A percentile compares a stretch with the other conserved stretches of the same genome.
These are phyloP conservation scores for Cercis canadensis DNA, from an alignment of 306 rosid species.

Conservation along the genomic window DNA sequence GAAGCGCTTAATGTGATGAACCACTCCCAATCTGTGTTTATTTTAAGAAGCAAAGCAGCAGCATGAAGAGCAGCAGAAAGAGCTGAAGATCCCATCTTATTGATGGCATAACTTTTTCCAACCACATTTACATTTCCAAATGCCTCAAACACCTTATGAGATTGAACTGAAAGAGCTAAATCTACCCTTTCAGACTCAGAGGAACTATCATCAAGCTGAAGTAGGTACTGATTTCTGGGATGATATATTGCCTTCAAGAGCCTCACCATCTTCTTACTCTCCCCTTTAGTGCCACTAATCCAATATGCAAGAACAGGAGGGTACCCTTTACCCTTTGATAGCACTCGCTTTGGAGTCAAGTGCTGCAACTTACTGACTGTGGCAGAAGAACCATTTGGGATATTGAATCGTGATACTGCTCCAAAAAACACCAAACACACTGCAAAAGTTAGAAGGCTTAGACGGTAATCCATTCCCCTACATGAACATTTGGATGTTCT, in stretches of 20 bases:
- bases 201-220: constrained; percentile 65
- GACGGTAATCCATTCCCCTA: constrained; percentile 46
- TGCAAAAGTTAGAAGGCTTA: constrained; percentile 48
- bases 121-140: constrained; percentile 70
- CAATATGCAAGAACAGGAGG: constrained; percentile 75
- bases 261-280: constrained; percentile 53
- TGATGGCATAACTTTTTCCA: constrained; percentile 63
- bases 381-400: constrained; percentile 36
- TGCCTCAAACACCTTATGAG: constrained; percentile 49
- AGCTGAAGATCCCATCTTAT: constrained; percentile 69
- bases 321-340: constrained; percentile 55
- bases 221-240: constrained; percentile 74
- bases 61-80: constrained; percentile 75
- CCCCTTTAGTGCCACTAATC: constrained; percentile 64
- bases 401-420: constrained; percentile 52
- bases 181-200: constrained; percentile 58
- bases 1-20: constrained; percentile 69
- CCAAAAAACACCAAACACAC: constrained; percentile 45
- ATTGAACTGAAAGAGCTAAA: constrained; percentile 50
- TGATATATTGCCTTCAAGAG: constrained; percentile 74
- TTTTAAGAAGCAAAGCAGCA: constrained; percentile 71
- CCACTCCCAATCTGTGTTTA: constrained; percentile 78
- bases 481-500: constrained; percentile 49
- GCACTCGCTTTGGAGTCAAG: constrained; percentile 18
- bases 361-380: constrained; percentile 33